Conservation (phyloP, 208 protist genomes). For the Crithidia thermophila region DNA sequence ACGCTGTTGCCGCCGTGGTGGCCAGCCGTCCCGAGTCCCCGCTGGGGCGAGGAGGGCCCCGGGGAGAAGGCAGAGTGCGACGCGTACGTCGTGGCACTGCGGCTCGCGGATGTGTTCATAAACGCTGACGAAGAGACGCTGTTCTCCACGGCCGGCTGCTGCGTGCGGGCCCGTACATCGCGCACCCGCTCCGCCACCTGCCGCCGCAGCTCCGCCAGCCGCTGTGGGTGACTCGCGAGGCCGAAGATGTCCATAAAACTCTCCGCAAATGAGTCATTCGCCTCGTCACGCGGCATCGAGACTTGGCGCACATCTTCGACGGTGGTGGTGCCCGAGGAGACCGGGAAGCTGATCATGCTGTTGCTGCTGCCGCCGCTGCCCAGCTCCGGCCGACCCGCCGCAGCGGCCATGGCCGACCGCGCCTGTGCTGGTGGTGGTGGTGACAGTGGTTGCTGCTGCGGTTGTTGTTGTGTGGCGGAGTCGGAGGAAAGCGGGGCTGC, state of each 20-base stretch:
- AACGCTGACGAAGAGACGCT: conserved; percentile 1
- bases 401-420: neutral
- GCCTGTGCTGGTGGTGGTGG: neutral
- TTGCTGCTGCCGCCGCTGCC: conserved; percentile 1
- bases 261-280: conserved; percentile 34
- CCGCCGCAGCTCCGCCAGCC: conserved; percentile 23
- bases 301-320: conserved; percentile 2
- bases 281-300: conserved; percentile 8
- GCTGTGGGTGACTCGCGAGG: conserved; percentile 25
- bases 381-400: neutral
- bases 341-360: conserved; percentile 15
- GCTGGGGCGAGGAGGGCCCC: no score
- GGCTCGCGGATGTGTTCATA: neutral
- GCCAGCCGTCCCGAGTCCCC: no score
- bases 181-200: conserved; percentile 17
- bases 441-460: no score
- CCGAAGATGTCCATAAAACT: conserved; percentile 37
- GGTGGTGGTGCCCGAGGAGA: neutral
- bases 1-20: no score
- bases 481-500: no score
- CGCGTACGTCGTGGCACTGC: neutral
- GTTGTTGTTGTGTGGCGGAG: no score
- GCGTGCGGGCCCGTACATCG: conserved; percentile 1
- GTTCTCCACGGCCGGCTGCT: conserved; percentile 3
- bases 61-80: neutral